phyloP scores from a whole-genome alignment of 768 basidiomycete species.

The Boletellus ananiceps region DNA sequence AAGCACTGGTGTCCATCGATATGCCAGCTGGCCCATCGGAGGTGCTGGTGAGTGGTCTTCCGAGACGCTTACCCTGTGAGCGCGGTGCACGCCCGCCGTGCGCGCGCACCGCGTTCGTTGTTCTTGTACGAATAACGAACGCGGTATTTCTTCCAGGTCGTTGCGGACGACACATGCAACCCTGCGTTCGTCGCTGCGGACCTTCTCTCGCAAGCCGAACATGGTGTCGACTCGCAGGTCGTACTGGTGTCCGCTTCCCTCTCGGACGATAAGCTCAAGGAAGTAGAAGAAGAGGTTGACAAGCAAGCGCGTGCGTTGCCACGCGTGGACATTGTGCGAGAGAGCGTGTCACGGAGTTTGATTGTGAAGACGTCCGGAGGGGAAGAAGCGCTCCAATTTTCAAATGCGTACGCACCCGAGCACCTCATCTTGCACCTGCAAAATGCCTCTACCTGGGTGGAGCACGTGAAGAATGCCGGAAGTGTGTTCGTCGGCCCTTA shows the following conservation, averaged over 20 bases:
- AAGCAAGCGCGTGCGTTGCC: conserved; percentile 80
- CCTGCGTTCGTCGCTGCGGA: conserved; percentile 95
- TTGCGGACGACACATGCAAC: conserved; percentile 83
- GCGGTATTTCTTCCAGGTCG: conserved; percentile 56
- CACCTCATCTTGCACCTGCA: conserved; percentile 91
- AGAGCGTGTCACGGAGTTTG: conserved; percentile 86
- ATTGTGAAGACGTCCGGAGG: conserved; percentile 69
- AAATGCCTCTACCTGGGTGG: conserved; percentile 60
- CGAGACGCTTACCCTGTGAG: conserved; percentile 32
- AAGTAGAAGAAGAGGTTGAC: conserved; percentile 83
- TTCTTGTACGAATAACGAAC: conserved; percentile 34
- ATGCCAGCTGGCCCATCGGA: conserved; percentile 99
- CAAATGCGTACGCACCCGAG: conserved; percentile 97
- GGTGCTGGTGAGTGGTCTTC: conserved; percentile 62
- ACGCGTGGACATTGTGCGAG: conserved; percentile 84
- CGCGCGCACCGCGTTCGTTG: conserved; percentile 45
- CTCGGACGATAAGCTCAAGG: conserved; percentile 52
- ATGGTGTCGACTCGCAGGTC: conserved; percentile 97
- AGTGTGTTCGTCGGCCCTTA: conserved; percentile 95
- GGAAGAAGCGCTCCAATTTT: conserved; percentile 80
- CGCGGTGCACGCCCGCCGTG: conserved; percentile 52
- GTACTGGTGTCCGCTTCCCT: conserved; percentile 83
- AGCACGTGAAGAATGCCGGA: conserved; percentile 82
- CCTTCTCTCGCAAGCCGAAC: conserved; percentile 95
- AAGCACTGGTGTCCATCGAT: conserved; percentile 93